Evolutionary conservation across 2,329 filamentous ascomycete species (phyloP), one percentile per base, ranked within the genome.

Genomic region (Kalmusia sp.): DNA sequence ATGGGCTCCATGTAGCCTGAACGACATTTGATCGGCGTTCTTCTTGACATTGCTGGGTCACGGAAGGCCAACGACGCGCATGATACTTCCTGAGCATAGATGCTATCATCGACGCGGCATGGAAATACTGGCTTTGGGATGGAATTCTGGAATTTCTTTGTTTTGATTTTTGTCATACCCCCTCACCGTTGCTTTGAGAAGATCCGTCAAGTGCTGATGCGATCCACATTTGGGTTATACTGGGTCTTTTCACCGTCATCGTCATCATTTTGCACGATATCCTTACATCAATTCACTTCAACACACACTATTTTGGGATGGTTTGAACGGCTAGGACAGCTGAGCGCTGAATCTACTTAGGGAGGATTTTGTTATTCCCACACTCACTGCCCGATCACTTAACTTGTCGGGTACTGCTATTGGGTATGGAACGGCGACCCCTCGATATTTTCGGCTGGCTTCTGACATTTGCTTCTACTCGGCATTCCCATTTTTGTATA

Each of bases 1-100:
- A 88, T 95, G 75, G 89, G 90, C 77, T 93, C 90, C 50, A 80
- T 82, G 77, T 81, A 73, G 74, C 40, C 55, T 38, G 51, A 41
- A 61, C 33, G 54, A 52, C 58, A 54, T 56, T 50, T 47, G 50
- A 56, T 49, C 53, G 58, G 61, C 59, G 58, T 59, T 61, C 34
- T 45, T 56, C 45, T 55, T 47, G 45, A 22, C 24, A 28, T 41
- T 51, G 25, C 22, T 48, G 38, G 52, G 41, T 24, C 35, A 37
- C 46, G 41, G 39, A 40, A 31, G 45, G 49, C 51, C 47, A 49
- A 55, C 34, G 39, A 53, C 27, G 39, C 47, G 43, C 39, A 43
- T 40, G 47, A 58, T 31, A 50, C 49, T 25, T 30, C 46, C 33
- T 48, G 35, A 47, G 43, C 44, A 38, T 53, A 47, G 52, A 55